A percentile compares a stretch with the other conserved stretches of the same genome.
Evolutionary conservation across 305 asterid species (phyloP).

Genomic region (Fraxinus velutina): DNA sequence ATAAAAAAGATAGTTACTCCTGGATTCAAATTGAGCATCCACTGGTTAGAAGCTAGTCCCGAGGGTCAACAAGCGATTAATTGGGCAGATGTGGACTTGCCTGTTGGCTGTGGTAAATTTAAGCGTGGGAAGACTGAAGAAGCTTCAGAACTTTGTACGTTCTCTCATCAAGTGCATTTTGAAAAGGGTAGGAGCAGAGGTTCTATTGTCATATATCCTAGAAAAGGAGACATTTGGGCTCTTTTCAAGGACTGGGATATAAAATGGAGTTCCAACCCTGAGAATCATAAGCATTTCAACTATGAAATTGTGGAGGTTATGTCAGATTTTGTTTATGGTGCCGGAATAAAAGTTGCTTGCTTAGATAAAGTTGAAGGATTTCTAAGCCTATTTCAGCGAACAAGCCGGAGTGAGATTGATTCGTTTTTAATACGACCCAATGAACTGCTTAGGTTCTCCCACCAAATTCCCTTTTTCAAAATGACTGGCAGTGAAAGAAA

Average conservation of each 20-base stretch:
- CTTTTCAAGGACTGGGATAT: slow-evolving; percentile 61
- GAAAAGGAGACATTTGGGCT: slow-evolving; percentile 81
- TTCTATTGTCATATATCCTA: slow-evolving; percentile 49
- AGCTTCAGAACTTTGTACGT: slow-evolving; percentile 30
- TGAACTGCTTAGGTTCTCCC: slow-evolving; percentile 65
- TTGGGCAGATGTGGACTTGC: slow-evolving; percentile 55
- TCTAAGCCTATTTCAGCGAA: slow-evolving; percentile 58
- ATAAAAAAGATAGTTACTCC: slow-evolving; percentile 43
- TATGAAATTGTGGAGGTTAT: slow-evolving; percentile 75
- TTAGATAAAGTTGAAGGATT: slow-evolving; percentile 66
- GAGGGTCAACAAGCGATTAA: slow-evolving; percentile 24
- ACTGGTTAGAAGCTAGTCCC: slow-evolving; percentile 78
- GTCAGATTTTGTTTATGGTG: slow-evolving; percentile 41
- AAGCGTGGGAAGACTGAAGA: slow-evolving; percentile 38
- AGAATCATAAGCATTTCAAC: slow-evolving; percentile 34
- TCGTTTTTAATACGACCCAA: slow-evolving; percentile 37
- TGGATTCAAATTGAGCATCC: slow-evolving; percentile 54
- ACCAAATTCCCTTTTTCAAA: slow-evolving; percentile 50
- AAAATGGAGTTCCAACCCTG: slow-evolving; percentile 51
- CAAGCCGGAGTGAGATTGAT: slow-evolving; percentile 21
- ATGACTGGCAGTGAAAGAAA: slow-evolving; percentile 64
- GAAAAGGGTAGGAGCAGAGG: slow-evolving; percentile 44
- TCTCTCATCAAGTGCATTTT: slow-evolving; percentile 61
- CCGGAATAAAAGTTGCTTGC: slow-evolving; percentile 47
- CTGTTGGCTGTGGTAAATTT: slow-evolving; percentile 80